These are phyloP conservation scores for Blastobotrys muscicola DNA, from an alignment of 805 yeast genomes.

Conservation along the genomic window DNA sequence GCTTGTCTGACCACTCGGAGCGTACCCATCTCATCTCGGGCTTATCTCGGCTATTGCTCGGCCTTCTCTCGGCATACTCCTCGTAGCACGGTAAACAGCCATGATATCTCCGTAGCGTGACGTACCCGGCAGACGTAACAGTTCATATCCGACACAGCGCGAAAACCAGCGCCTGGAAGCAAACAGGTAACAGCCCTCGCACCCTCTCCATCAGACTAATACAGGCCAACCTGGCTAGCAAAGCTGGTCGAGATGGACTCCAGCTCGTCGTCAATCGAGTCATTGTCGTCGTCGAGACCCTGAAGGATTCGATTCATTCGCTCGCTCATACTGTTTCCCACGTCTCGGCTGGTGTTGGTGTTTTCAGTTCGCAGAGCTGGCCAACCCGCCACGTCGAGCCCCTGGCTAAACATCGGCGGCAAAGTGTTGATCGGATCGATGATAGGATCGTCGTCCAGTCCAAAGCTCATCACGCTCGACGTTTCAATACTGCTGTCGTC, in stretches of 20 bases:
- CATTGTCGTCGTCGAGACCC: conserved; percentile 20
- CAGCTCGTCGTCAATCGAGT: conserved; percentile 21
- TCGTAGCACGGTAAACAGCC: no score
- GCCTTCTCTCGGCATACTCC: no score
- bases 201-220: conserved; percentile 7
- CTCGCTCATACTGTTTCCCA: conserved; percentile 18
- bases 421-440: conserved; percentile 9
- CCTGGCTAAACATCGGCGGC: conserved; percentile 11
- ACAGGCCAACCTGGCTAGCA: conserved; percentile 17
- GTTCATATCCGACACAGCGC: no score
- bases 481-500: conserved; percentile 2
- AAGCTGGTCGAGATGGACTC: conserved; percentile 16
- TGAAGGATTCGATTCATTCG: conserved; percentile 13
- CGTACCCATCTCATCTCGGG: no score
- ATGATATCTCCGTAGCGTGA: no score
- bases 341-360: conserved; percentile 1
- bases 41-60: no score
- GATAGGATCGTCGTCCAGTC: conserved; percentile 5
- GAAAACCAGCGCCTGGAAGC: no score
- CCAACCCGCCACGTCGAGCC: conserved; percentile 4
- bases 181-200: no score
- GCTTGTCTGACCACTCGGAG: no score
- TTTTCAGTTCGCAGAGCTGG: conserved; percentile 1
- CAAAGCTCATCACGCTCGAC: conserved; percentile 5
- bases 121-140: no score